Evolutionary conservation across 805 yeast species (phyloP).

Genomic region (Metschnikowia aberdeeniae): DNA sequence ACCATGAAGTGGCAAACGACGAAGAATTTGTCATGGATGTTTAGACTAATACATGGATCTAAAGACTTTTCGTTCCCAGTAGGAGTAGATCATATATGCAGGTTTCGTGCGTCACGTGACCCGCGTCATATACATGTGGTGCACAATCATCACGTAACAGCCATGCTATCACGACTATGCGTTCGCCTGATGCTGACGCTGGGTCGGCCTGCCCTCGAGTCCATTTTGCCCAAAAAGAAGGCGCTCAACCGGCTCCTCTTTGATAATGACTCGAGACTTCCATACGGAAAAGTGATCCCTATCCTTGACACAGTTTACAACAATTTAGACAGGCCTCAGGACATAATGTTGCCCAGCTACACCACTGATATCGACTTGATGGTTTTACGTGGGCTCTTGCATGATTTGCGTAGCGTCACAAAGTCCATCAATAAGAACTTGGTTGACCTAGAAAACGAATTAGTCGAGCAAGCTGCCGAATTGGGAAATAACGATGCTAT

Average conservation of each 20-base stretch:
- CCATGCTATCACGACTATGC: slow-evolving; percentile 4
- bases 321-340: slow-evolving; percentile 38
- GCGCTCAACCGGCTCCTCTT: slow-evolving; percentile 57
- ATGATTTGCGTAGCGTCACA: slow-evolving; percentile 56
- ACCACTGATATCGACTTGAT: slow-evolving; percentile 57
- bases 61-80: no score
- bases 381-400: slow-evolving; percentile 63
- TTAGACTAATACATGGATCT: no score
- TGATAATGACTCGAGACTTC: slow-evolving; percentile 58
- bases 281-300: slow-evolving; percentile 51
- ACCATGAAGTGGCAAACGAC: not conserved
- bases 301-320: slow-evolving; percentile 50
- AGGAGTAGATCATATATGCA: not conserved
- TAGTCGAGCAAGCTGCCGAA: slow-evolving; percentile 83
- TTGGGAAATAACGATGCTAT: slow-evolving; percentile 80
- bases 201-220: slow-evolving; percentile 23
- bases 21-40: not conserved
- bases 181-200: slow-evolving; percentile 6
- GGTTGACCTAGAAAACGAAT: slow-evolving; percentile 60
- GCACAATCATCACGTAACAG: not conserved
- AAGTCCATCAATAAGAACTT: slow-evolving; percentile 55
- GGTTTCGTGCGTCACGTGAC: not conserved
- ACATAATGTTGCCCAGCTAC: slow-evolving; percentile 40
- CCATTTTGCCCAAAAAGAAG: slow-evolving; percentile 54
- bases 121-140: no score